A percentile compares a stretch with the other conserved stretches of the same genome.
Conservation (phyloP, 2,329 filamentous ascomycete species). For the Neonectria punicea region DNA sequence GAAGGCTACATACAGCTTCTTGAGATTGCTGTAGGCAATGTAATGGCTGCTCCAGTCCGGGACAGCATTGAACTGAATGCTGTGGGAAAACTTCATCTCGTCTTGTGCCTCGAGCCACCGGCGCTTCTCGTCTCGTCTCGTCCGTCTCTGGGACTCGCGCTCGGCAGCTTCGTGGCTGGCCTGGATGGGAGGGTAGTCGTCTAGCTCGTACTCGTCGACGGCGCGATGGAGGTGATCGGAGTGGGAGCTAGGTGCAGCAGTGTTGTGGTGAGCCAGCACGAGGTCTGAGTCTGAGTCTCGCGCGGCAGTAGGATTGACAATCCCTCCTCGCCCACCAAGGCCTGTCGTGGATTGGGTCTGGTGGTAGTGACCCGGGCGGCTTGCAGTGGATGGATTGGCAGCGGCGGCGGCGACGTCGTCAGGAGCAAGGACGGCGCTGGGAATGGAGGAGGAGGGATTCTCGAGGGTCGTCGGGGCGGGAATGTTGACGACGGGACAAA, state of each 20-base stretch:
- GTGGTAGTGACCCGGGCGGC: conserved; percentile 31
- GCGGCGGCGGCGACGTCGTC: conserved; percentile 19
- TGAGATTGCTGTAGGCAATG: conserved; percentile 97
- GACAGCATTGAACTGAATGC: conserved; percentile 98
- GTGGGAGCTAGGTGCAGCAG: conserved; percentile 9
- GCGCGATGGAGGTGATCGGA: conserved; percentile 12
- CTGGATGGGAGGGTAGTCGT: conserved; percentile 50
- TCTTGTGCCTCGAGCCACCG: conserved; percentile 76
- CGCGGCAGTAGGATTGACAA: conserved; percentile 27
- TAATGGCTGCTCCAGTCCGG: conserved; percentile 99
- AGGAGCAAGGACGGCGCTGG: conserved; percentile 41
- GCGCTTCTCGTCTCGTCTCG: conserved; percentile 71
- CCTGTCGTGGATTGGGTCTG: conserved; percentile 36
- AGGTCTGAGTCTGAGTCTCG: conserved; percentile 21
- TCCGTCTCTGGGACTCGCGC: conserved; percentile 47
- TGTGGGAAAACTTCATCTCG: conserved; percentile 99
- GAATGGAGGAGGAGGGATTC: conserved; percentile 53
- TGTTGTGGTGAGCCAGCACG: conserved; percentile 18
- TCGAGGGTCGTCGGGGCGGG: conserved; percentile 39
- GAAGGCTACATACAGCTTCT: conserved; percentile 81
- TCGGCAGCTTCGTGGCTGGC: conserved; percentile 44
- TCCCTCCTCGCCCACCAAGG: conserved; percentile 52
- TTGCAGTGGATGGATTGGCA: conserved; percentile 15
- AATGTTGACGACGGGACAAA: conserved; percentile 48
- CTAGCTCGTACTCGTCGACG: conserved; percentile 52